A percentile compares a stretch with the other conserved stretches of the same genome.
phyloP scores from a whole-genome alignment of 2,329 filamentous ascomycete genomes.

The Penicillium sp. region DNA sequence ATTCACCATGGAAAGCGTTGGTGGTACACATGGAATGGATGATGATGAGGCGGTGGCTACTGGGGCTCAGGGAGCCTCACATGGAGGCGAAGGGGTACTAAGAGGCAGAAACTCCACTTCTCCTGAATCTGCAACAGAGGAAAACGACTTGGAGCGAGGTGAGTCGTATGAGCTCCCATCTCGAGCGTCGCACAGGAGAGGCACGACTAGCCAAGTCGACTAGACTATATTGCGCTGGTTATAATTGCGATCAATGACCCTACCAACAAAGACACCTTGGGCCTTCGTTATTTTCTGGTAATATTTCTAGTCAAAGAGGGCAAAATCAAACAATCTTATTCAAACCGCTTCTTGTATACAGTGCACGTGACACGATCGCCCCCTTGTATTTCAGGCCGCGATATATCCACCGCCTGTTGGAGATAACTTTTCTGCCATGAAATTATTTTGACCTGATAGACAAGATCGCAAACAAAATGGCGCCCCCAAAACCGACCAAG shows the following conservation, averaged over 20 bases:
- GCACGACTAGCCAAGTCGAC: conserved; percentile 26
- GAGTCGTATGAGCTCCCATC: conserved; percentile 41
- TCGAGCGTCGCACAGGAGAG: conserved; percentile 30
- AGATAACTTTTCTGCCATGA: conserved; percentile 36
- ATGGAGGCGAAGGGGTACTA: conserved; percentile 21
- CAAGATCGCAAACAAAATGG: conserved; percentile 30
- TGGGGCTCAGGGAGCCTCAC: conserved; percentile 9
- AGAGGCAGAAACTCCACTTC: conserved; percentile 19
- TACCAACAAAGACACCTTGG: too few species aligned
- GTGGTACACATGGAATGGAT: conserved; percentile 59
- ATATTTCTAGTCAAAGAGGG: too few species aligned
- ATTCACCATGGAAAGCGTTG: conserved; percentile 75
- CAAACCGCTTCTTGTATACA: not conserved
- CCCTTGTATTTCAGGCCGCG: conserved; percentile 7
- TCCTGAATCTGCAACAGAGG: conserved; percentile 35
- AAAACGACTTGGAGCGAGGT: conserved; percentile 42
- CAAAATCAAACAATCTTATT: not conserved
- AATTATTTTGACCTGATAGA: conserved; percentile 29
- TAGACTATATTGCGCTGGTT: not conserved
- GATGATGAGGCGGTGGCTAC: conserved; percentile 15
- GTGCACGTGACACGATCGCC: conserved; percentile 9
- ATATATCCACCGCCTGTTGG: conserved; percentile 24
- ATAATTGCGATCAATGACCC: not conserved
- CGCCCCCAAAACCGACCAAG: conserved; percentile 25
- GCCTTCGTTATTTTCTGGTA: too few species aligned